Evolutionary conservation across 768 basidiomycete species (phyloP), one percentile per base, ranked within the genome.

Genomic region (Porpolomopsis calyptriformis): DNA sequence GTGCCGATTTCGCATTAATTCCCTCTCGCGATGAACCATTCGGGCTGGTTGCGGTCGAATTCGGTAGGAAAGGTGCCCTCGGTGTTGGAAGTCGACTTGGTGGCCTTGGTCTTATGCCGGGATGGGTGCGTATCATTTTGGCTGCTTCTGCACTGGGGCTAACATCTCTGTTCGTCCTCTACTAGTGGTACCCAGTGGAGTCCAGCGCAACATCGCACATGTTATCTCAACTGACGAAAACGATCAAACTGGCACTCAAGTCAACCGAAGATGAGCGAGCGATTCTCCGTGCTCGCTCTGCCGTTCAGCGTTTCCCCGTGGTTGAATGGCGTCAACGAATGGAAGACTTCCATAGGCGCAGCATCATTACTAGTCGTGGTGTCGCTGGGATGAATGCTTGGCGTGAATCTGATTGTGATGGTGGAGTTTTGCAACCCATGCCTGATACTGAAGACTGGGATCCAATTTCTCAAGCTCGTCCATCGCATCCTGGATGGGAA

Each of bases 21-120:
- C 92, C 92, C 10, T 94, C 92, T 43, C 84, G 92, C 63, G 92
- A 96, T 58, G 92, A 96, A 57, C 92, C 92, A 2, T 96, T 96
- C 64, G 92, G 92, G 67, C 68, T 96, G 37, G 91, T 94, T 24
- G 91, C 92, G 43, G 92, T 96, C 53, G 92, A 94, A 61, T 96
- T 96, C 64, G 92, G 92, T 62, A 72, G 92, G 53, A 96, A 94
- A 64, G 92, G 92, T 72, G 92, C 92, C 45, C 77, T 96, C 43
- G 92, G 92, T 68, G 92, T 96, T 53, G 92, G 92, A 53, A 81
- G 84, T 69, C 85, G 92, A 55, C 74, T 94, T 18, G 92, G 92
- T 59, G 92, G 92, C 70, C 74, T 96, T 36, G 92, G 92, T 64
- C 69, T 96, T 49, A 96, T 96, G 92, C 92, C 92, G 60, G 92